Conservation (phyloP, 495 filamentous ascomycete species). For the Penicillium flavigenum region DNA sequence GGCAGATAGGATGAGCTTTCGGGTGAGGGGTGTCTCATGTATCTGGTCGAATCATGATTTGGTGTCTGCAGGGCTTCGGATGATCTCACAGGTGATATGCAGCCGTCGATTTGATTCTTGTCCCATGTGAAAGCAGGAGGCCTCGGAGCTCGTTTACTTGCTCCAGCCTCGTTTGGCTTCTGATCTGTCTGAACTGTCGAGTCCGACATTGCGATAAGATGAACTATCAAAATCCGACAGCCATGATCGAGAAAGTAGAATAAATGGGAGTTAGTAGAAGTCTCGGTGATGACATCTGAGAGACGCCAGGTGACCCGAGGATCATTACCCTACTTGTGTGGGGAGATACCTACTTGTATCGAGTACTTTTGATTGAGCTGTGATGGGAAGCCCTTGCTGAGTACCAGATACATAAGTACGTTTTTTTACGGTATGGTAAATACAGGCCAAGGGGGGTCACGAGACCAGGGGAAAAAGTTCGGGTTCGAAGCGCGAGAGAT, state of each 20-base stretch:
- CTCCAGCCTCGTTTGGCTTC: slow-evolving; percentile 10
- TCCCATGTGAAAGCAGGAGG: slow-evolving; percentile 20
- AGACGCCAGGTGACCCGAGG: slow-evolving; percentile 21
- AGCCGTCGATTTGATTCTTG: slow-evolving; percentile 20
- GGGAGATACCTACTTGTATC: neutral
- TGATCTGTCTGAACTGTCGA: slow-evolving; percentile 15
- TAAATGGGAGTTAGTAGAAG: neutral
- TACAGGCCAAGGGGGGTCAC: slow-evolving; percentile 20
- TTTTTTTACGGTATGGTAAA: neutral
- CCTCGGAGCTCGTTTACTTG: slow-evolving; percentile 22
- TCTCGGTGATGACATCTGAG: slow-evolving; percentile 25
- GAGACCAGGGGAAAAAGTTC: slow-evolving; percentile 32
- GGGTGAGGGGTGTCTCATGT: slow-evolving; percentile 39
- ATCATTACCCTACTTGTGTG: neutral
- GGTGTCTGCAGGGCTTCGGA: slow-evolving; percentile 35
- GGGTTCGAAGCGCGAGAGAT: slow-evolving; percentile 12
- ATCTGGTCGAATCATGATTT: slow-evolving; percentile 8
- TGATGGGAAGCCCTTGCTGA: neutral
- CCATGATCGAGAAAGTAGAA: neutral
- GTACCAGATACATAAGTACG: neutral
- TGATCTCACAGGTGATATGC: slow-evolving; percentile 38
- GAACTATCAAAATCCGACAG: slow-evolving; percentile 2
- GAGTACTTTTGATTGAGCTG: neutral
- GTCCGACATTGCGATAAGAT: slow-evolving; percentile 9
- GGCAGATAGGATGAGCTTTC: slow-evolving; percentile 52